Evolutionary conservation across 257 asterid species (phyloP).

Genomic region (Penstemon eatonii): DNA sequence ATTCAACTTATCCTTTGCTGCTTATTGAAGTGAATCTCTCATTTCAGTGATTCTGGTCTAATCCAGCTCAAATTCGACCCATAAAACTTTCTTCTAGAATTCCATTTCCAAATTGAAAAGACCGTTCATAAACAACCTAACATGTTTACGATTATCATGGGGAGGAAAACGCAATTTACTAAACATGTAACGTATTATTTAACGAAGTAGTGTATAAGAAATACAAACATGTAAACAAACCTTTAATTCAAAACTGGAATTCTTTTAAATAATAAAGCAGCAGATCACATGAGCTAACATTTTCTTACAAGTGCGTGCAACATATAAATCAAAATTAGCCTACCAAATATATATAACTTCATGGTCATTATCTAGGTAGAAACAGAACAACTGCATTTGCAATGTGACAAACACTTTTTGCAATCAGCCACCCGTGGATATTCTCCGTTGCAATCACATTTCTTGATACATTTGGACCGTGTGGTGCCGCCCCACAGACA

Average conservation of each 20-base stretch:
- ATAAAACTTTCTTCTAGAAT: too few relatives aligned
- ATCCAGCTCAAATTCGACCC: too few relatives aligned
- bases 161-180: too few relatives aligned
- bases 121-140: too few relatives aligned
- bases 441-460: conserved; percentile 62
- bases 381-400: conserved; percentile 65
- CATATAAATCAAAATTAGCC: conserved; percentile 10
- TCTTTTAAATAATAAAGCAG: not conserved
- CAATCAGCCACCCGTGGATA: conserved; percentile 67
- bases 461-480: conserved; percentile 52
- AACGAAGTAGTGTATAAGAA: too few relatives aligned
- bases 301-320: not conserved
- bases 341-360: not conserved
- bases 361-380: conserved; percentile 16
- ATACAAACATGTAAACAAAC: too few relatives aligned
- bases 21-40: too few relatives aligned
- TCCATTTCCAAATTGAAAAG: too few relatives aligned
- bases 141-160: too few relatives aligned
- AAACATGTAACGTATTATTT: too few relatives aligned
- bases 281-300: not conserved
- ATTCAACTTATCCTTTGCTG: too few relatives aligned
- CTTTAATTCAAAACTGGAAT: not conserved
- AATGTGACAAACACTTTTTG: conserved; percentile 60
- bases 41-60: too few relatives aligned
- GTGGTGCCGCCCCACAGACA: conserved; percentile 69